A percentile compares a stretch with the other conserved stretches of the same genome.
phyloP scores from a whole-genome alignment of 2,329 filamentous ascomycete species.

The Fusarium citri region DNA sequence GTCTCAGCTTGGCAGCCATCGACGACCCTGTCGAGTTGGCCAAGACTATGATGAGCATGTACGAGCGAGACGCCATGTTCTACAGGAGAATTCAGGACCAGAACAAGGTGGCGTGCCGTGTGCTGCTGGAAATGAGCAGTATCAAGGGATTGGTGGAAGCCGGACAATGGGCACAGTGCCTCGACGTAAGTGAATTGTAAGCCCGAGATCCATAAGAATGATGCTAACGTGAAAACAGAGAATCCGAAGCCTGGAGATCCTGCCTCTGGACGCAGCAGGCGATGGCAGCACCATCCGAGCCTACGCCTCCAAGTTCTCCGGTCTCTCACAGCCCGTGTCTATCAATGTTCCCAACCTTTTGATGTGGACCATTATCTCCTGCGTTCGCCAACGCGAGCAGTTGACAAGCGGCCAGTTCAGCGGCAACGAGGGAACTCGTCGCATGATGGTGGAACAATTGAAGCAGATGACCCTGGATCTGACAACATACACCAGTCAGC shows the following conservation, averaged over 20 bases:
- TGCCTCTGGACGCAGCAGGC: conserved; percentile 80
- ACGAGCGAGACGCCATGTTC: conserved; percentile 71
- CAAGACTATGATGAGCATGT: conserved; percentile 71
- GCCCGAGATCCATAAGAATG: not conserved
- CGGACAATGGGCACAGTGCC: conserved; percentile 66
- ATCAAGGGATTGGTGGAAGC: conserved; percentile 68
- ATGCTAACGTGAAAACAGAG: conserved; percentile 61
- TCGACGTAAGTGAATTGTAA: conserved; percentile 63
- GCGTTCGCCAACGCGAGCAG: conserved; percentile 79
- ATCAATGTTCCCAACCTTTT: conserved; percentile 91
- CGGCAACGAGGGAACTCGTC: conserved; percentile 73
- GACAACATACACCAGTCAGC: conserved; percentile 92
- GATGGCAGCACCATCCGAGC: conserved; percentile 83
- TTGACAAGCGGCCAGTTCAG: conserved; percentile 79
- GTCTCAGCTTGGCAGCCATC: conserved; percentile 69
- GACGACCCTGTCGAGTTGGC: conserved; percentile 71
- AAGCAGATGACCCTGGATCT: conserved; percentile 87
- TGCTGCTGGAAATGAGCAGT: conserved; percentile 70
- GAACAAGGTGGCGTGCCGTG: conserved; percentile 67
- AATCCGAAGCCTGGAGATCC: conserved; percentile 79
- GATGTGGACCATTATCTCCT: conserved; percentile 92
- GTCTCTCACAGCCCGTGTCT: conserved; percentile 82
- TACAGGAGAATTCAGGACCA: conserved; percentile 67
- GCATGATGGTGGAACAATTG: conserved; percentile 75
- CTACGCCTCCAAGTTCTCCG: conserved; percentile 83